Evolutionary conservation across 768 basidiomycete species (phyloP).

Genomic region (Leccinum pellstonianum): DNA sequence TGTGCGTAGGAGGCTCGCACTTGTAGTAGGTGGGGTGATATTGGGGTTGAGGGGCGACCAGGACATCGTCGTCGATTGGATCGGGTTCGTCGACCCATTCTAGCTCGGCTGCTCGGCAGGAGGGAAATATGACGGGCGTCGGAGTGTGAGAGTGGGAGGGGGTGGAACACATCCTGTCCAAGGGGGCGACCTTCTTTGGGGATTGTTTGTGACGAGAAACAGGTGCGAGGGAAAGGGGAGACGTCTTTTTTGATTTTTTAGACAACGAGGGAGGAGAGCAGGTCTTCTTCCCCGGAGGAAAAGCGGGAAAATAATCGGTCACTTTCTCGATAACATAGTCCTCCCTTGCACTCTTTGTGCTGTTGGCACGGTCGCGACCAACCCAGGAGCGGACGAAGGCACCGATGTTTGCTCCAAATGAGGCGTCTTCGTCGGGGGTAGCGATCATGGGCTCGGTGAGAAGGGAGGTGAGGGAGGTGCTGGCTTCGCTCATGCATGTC

Average conservation of each 20-base stretch:
- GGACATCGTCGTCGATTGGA: conserved; percentile 18
- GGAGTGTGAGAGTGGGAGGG: conserved; percentile 30
- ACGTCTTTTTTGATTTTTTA: conserved; percentile 23
- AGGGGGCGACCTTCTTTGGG: conserved; percentile 7
- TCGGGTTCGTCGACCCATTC: conserved; percentile 30
- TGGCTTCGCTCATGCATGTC: conserved; percentile 36
- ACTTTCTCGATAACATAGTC: conserved; percentile 29
- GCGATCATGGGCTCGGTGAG: conserved; percentile 41
- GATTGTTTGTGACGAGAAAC: conserved; percentile 12
- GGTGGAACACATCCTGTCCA: conserved; percentile 18
- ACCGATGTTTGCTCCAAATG: conserved; percentile 48
- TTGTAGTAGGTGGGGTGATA: conserved; percentile 20
- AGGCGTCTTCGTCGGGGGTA: conserved; percentile 41
- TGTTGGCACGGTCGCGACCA: conserved; percentile 25
- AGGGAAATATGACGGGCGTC: conserved; percentile 33
- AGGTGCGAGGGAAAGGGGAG: conserved; percentile 13
- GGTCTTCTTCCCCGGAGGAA: conserved; percentile 21
- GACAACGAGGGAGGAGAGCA: conserved; percentile 1
- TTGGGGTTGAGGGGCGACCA: conserved; percentile 21
- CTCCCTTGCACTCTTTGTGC: conserved; percentile 28
- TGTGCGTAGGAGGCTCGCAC: conserved; percentile 5
- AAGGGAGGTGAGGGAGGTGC: conserved; percentile 54
- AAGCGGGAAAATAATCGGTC: conserved; percentile 30
- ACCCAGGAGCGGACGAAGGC: conserved; percentile 35
- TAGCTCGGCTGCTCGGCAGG: conserved; percentile 30